phyloP scores from a whole-genome alignment of 257 asterid genomes.

The Solanum raphanifolium region DNA sequence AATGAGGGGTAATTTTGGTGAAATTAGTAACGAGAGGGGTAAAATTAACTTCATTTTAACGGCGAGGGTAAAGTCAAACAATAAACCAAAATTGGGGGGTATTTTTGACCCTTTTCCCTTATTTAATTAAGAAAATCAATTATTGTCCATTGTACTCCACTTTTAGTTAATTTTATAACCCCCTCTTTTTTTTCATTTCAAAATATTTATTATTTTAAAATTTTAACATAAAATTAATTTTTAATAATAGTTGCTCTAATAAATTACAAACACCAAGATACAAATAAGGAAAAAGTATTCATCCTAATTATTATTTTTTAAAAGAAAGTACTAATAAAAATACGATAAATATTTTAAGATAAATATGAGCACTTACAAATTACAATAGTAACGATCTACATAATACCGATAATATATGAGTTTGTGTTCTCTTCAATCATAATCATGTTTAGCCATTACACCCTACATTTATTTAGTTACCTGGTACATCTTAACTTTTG shows the following conservation, averaged over 20 bases:
- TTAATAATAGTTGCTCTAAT: neutral
- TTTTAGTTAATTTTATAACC: neutral
- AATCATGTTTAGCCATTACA: neutral
- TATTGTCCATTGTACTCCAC: neutral
- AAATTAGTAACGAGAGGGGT: too few relatives aligned
- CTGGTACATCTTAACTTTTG: neutral
- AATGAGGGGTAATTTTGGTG: too few relatives aligned
- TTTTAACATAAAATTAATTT: too few relatives aligned
- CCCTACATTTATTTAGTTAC: neutral
- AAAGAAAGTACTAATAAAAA: neutral
- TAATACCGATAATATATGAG: neutral
- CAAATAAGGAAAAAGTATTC: neutral
- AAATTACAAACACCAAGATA: neutral
- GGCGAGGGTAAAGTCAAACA: too few relatives aligned
- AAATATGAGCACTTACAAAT: neutral
- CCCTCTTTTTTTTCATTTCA: neutral
- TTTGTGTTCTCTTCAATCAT: neutral
- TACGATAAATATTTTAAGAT: neutral
- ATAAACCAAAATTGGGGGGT: too few relatives aligned
- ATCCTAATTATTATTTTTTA: neutral
- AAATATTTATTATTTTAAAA: neutral
- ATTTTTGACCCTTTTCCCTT: neutral
- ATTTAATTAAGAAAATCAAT: neutral
- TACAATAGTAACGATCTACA: too few relatives aligned
- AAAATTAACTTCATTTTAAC: too few relatives aligned